These are phyloP conservation scores for Lentinula aciculospora DNA, from an alignment of 768 basidiomycete species.

Conservation along the genomic window DNA sequence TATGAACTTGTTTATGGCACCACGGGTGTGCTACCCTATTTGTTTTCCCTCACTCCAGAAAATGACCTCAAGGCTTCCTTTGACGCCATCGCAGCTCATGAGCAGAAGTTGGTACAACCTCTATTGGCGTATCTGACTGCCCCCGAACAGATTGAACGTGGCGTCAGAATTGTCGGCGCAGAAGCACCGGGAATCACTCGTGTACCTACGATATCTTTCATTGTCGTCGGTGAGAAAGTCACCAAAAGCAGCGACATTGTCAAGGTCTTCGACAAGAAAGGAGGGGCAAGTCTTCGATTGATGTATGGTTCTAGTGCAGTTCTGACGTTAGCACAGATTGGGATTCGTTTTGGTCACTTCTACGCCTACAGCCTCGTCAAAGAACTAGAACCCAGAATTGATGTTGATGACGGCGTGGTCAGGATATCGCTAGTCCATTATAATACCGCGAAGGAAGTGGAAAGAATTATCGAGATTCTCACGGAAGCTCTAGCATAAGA, in stretches of 20 bases:
- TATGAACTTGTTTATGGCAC: slow-evolving; percentile 21
- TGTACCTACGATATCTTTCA: slow-evolving; percentile 68
- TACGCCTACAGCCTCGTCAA: slow-evolving; percentile 66
- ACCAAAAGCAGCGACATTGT: slow-evolving; percentile 63
- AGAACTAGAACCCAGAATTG: slow-evolving; percentile 47
- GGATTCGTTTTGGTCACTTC: slow-evolving; percentile 75
- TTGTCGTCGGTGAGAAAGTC: slow-evolving; percentile 50
- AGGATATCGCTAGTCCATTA: slow-evolving; percentile 77
- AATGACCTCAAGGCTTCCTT: slow-evolving; percentile 33
- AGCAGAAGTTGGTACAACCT: neutral
- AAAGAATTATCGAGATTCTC: slow-evolving; percentile 50
- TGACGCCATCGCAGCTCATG: slow-evolving; percentile 3
- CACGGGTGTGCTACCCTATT: slow-evolving; percentile 47
- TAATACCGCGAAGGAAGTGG: slow-evolving; percentile 69
- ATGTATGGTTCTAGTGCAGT: neutral
- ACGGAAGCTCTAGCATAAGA: slow-evolving; percentile 38
- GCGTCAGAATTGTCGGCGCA: slow-evolving; percentile 65
- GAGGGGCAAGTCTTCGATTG: slow-evolving; percentile 40
- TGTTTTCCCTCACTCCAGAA: slow-evolving; percentile 50
- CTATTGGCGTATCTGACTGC: neutral
- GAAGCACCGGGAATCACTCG: slow-evolving; percentile 36
- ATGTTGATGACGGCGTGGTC: slow-evolving; percentile 61
- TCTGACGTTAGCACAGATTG: slow-evolving; percentile 42
- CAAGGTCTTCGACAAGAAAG: slow-evolving; percentile 54
- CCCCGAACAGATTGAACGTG: slow-evolving; percentile 16